These are phyloP conservation scores for Colletotrichum liaoningense DNA, from an alignment of 2,329 filamentous ascomycete species.

Conservation along the genomic window DNA sequence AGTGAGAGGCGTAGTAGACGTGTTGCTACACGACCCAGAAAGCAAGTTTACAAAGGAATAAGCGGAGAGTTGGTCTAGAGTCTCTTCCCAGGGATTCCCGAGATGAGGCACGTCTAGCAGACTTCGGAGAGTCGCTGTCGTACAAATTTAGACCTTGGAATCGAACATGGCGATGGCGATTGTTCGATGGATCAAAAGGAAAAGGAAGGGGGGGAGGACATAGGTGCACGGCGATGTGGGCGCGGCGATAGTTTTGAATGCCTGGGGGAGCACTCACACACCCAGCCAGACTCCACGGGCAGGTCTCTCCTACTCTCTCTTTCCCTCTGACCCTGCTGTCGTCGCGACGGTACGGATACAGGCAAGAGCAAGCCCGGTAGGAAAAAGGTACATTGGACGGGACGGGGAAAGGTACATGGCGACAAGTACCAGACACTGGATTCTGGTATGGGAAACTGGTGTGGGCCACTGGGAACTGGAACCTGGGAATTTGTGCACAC, in stretches of 20 bases:
- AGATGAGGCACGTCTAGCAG: conserved; percentile 53
- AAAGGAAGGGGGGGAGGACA: conserved; percentile 50
- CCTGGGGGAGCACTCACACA: conserved; percentile 18
- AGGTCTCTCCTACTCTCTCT: neutral
- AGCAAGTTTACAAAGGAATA: conserved; percentile 40
- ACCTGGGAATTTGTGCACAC: too few relatives aligned
- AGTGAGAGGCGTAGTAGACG: conserved; percentile 30
- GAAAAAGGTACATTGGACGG: neutral
- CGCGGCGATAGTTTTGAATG: conserved; percentile 49
- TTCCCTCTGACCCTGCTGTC: neutral
- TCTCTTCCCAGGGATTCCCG: conserved; percentile 40
- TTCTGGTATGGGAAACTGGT: neutral
- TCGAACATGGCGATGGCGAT: conserved; percentile 65
- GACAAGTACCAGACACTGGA: neutral
- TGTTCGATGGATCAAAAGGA: conserved; percentile 56
- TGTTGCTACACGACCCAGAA: conserved; percentile 32
- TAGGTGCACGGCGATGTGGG: conserved; percentile 42
- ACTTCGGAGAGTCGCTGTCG: conserved; percentile 66
- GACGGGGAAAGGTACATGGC: neutral
- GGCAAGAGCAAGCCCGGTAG: neutral
- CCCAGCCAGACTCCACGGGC: too few relatives aligned
- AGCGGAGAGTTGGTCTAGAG: conserved; percentile 48
- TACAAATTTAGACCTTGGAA: conserved; percentile 60
- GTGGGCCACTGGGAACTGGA: neutral
- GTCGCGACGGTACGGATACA: conserved; percentile 1